Evolutionary conservation across 495 filamentous ascomycete species (phyloP).

Genomic region (Paragyromitra xinjiangensis): DNA sequence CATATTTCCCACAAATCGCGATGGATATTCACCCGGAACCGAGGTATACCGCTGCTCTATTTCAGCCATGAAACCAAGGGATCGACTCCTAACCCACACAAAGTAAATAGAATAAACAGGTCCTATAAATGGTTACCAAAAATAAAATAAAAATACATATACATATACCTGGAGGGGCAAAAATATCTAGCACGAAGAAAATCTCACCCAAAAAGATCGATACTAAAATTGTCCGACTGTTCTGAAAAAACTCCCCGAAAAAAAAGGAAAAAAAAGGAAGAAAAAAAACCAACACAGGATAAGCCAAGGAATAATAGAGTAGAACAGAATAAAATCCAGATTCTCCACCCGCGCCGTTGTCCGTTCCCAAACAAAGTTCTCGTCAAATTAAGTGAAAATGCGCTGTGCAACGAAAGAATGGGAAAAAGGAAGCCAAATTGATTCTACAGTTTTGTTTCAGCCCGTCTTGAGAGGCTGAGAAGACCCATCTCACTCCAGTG

Average conservation of each 20-base stretch:
- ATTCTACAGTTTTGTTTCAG: constrained; percentile 12
- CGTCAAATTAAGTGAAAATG: constrained; percentile 43
- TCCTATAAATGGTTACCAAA: constrained; percentile 22
- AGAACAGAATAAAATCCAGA: constrained; percentile 28
- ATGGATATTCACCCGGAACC: not conserved
- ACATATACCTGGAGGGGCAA: constrained; percentile 33
- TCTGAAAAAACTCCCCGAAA: constrained; percentile 6
- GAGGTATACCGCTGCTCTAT: constrained; percentile 27
- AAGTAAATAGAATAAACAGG: constrained; percentile 25
- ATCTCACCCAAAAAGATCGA: not conserved
- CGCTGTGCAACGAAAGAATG: constrained; percentile 21
- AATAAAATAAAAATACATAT: constrained; percentile 45
- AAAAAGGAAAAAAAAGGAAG: not conserved
- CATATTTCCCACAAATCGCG: not conserved
- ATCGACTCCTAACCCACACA: constrained; percentile 44
- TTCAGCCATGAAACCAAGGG: constrained; percentile 32
- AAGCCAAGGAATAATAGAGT: constrained; percentile 25
- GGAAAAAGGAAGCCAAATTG: constrained; percentile 11
- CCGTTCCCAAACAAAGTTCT: constrained; percentile 32
- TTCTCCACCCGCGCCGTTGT: constrained; percentile 44
- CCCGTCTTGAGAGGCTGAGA: not conserved
- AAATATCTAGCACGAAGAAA: constrained; percentile 43
- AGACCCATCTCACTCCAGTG: not conserved
- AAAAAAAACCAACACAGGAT: not conserved
- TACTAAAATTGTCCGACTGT: constrained; percentile 17